Base-by-base conservation (phyloP, 306 rosid genomes). In the Begonia loranthoides region DNA sequence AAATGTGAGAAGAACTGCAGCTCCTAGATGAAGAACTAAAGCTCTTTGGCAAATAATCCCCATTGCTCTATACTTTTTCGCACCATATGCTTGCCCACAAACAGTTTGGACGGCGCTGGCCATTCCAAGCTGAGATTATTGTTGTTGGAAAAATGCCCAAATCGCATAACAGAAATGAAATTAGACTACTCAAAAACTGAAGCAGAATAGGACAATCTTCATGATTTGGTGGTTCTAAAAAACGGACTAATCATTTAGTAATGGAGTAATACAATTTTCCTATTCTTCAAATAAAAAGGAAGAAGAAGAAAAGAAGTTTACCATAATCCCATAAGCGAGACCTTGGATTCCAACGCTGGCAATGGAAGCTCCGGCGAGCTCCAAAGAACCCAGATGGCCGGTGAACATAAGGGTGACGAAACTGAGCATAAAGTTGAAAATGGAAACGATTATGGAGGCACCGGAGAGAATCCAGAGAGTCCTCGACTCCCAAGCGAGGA, bases 31-130 rank as follows among this genome's bases (percentile, higher is more conserved):
- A 28, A 28, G 34, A 28, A 28, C 34, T 28, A 28, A 5, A 49
- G 86, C 80, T 55, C 86, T 71, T 67, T 80, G 94, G 53, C 66
- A 75, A 67, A 71, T 68, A 33, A 77, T 54, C 16, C 89, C 70
- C 94, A 84, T 75, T 61, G 70, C 68, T 48, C 52, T 50, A 17
- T 63, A 19, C 10, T 68, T 68, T 22, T 52, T 75, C 3, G 94
- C 89, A 8, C 94, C 94, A 34, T 65, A 80, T 10, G 89, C 86
- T 70, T 84, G 94, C 15, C 94, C 89, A 50, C 94, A 84, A 17
- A 80, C 77, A 7, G 94, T 84, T 62, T 80, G 83, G 38, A 84
- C 83, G 2, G 94, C 94, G 64, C 81, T 75, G 3, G 94, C 88
- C 94, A 84, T 80, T 0, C 94, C 94, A 45, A 77, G 19, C 94